Percentiles rank a stretch among this genome's conserved stretches.
These are phyloP conservation scores for Fusarium annulatum DNA, from an alignment of 2,329 filamentous ascomycete species.

Conservation along the genomic window DNA sequence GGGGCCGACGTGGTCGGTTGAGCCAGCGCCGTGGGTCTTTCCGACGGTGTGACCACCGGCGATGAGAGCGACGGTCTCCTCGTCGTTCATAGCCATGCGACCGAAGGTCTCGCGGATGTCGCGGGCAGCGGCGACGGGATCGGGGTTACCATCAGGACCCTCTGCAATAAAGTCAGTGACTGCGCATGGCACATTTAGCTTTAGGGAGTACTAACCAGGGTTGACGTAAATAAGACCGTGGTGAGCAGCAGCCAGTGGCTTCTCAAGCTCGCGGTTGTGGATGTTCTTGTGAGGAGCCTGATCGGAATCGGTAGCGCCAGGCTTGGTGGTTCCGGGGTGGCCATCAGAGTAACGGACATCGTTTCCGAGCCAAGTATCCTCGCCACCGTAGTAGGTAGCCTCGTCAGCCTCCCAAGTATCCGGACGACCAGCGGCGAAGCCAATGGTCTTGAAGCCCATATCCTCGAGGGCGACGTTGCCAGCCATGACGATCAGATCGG, in stretches of 20 bases:
- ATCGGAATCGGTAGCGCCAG: constrained; percentile 27
- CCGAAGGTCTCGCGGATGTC: constrained; percentile 81
- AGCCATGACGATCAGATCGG: constrained; percentile 76
- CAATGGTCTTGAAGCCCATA: constrained; percentile 80
- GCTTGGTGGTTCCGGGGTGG: constrained; percentile 52
- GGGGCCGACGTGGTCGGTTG: constrained; percentile 64
- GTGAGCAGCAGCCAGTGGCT: constrained; percentile 71
- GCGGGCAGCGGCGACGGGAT: constrained; percentile 73
- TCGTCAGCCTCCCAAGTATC: constrained; percentile 83
- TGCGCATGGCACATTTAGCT: neutral
- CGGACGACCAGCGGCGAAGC: constrained; percentile 77
- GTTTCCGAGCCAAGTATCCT: constrained; percentile 79
- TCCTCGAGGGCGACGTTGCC: constrained; percentile 82
- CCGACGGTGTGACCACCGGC: constrained; percentile 84
- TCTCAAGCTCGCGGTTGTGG: constrained; percentile 73
- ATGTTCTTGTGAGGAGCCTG: constrained; percentile 50
- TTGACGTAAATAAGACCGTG: constrained; percentile 57
- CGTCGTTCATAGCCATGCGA: constrained; percentile 86
- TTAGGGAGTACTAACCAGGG: neutral
- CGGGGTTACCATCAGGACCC: constrained; percentile 77
- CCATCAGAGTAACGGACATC: constrained; percentile 77
- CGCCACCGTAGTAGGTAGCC: constrained; percentile 80
- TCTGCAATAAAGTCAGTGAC: constrained; percentile 69
- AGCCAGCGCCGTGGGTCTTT: constrained; percentile 75
- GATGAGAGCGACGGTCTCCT: constrained; percentile 84